A percentile compares a stretch with the other conserved stretches of the same genome.
These are phyloP conservation scores for Zalaria sp. DNA, from an alignment of 2,329 filamentous ascomycete genomes.

Conservation along the genomic window DNA sequence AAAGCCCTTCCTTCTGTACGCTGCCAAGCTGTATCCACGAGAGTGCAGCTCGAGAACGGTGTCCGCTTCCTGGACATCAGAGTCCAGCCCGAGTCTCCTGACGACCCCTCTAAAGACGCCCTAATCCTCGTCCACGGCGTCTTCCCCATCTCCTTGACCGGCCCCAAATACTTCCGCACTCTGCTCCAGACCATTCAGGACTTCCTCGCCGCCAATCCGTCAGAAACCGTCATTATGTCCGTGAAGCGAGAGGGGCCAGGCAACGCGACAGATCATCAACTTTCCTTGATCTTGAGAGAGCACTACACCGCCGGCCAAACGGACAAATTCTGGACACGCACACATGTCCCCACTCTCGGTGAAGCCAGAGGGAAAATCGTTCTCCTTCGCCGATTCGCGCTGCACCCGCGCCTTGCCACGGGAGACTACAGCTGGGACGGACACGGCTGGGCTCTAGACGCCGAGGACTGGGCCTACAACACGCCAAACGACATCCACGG, in stretches of 20 bases:
- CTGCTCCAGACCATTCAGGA: slow-evolving; percentile 51
- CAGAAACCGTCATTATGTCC: slow-evolving; percentile 72
- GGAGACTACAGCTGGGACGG: slow-evolving; percentile 24
- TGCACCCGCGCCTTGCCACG: slow-evolving; percentile 19
- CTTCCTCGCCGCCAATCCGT: slow-evolving; percentile 66
- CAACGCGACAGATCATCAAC: slow-evolving; percentile 61
- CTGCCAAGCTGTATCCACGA: slow-evolving; percentile 70
- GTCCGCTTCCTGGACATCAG: slow-evolving; percentile 91
- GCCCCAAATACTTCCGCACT: slow-evolving; percentile 62
- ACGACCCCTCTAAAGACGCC: slow-evolving; percentile 43
- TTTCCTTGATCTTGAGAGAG: slow-evolving; percentile 57
- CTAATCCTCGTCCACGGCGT: slow-evolving; percentile 77
- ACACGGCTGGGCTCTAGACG: slow-evolving; percentile 44
- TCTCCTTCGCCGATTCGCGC: slow-evolving; percentile 64
- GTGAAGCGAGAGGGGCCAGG: slow-evolving; percentile 86
- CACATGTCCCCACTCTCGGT: slow-evolving; percentile 63
- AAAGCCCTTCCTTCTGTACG: slow-evolving; percentile 80
- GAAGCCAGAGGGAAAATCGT: slow-evolving; percentile 72
- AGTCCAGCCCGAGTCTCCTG: slow-evolving; percentile 50
- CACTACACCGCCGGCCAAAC: slow-evolving; percentile 49
- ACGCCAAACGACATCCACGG: slow-evolving; percentile 63
- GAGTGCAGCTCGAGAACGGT: slow-evolving; percentile 72
- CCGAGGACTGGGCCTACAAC: slow-evolving; percentile 71
- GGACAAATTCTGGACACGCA: slow-evolving; percentile 64
- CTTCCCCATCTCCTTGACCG: slow-evolving; percentile 77